Base-by-base conservation (phyloP, 495 filamentous ascomycete species). In the Xylaria palmicola region DNA sequence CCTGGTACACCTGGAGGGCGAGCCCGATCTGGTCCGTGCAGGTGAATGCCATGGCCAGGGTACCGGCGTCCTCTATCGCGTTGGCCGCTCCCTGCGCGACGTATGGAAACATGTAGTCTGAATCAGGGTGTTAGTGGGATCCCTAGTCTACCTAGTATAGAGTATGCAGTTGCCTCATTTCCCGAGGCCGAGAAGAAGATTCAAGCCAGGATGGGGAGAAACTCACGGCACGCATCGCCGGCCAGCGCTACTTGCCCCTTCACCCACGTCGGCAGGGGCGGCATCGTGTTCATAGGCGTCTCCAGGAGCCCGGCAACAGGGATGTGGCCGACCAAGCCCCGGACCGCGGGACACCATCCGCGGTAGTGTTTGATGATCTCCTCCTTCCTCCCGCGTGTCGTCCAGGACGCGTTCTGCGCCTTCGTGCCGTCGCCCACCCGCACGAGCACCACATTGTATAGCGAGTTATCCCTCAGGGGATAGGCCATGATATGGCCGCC, bases 401-500 rank as follows among this genome's bases (percentile, higher is more conserved):
- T 37, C 59, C 59, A 54, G 9, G 49, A 43, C n/a, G 34, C 36
- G 7, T 22, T 20, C 20, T 6, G 15, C 13, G 26, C 40, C 13
- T 53, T 52, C 2, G 44, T 48, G 4, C 27, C 13, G n/a, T 59
- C 56, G 24, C 24, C n/a, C 10, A 27, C 36, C 15, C 61, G 62
- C 3, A 59, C 34, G 2, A 68, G 52, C 10, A 68, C 62, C 22
- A 68, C 45, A 43, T 68, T 68, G 58, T 59, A 65, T n/a, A 68
- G 19, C 7, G 50, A 45, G 19, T 60, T 60, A 17, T 65, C 55
- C 39, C 65, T 57, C 6, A 68, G 34, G 9, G 65, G 65, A 53
- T 68, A 68, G 6, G 22, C 65, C 44, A 82, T 69, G 39, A 81
- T 73, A 60, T 82, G 79, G 1, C 76, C 69, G 1, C 55, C 65